Conservation (phyloP, 768 basidiomycete species). For the Candolleomyces eurysporus region DNA sequence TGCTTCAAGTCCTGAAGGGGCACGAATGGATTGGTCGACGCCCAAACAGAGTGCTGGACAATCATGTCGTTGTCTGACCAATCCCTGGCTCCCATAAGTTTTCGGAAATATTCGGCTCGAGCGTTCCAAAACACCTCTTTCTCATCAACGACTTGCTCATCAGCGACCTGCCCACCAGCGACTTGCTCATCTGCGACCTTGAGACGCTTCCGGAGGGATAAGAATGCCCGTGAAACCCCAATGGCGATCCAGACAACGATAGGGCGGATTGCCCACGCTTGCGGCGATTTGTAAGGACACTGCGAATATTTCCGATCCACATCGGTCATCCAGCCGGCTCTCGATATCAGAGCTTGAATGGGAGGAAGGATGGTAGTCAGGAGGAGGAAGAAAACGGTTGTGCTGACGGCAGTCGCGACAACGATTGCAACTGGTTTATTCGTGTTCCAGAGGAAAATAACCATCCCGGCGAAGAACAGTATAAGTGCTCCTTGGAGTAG, state of each 20-base stretch:
- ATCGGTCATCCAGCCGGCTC: background rate
- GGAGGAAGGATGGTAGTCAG: slow-evolving; percentile 14
- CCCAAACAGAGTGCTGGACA: background rate
- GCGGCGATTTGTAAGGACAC: background rate
- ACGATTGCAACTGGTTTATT: slow-evolving; percentile 9
- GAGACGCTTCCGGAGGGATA: background rate
- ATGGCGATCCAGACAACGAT: background rate
- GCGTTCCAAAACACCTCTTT: background rate
- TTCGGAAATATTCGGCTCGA: background rate
- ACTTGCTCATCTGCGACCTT: background rate
- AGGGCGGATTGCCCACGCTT: background rate
- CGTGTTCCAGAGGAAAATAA: slow-evolving; percentile 13
- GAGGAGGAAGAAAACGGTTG: slow-evolving; percentile 10
- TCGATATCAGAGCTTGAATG: slow-evolving; percentile 5
- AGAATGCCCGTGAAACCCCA: background rate
- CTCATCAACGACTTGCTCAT: background rate
- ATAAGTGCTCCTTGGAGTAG: slow-evolving; percentile 14
- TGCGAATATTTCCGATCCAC: background rate
- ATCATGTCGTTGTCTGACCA: background rate
- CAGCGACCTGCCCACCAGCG: no score
- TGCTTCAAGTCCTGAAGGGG: background rate
- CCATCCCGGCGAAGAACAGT: slow-evolving; percentile 17
- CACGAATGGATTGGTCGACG: background rate
- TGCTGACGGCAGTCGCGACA: slow-evolving; percentile 2
- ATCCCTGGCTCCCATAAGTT: background rate